Conservation (phyloP, 352 stramenopile species). For the Pseudoperonospora humuli region DNA sequence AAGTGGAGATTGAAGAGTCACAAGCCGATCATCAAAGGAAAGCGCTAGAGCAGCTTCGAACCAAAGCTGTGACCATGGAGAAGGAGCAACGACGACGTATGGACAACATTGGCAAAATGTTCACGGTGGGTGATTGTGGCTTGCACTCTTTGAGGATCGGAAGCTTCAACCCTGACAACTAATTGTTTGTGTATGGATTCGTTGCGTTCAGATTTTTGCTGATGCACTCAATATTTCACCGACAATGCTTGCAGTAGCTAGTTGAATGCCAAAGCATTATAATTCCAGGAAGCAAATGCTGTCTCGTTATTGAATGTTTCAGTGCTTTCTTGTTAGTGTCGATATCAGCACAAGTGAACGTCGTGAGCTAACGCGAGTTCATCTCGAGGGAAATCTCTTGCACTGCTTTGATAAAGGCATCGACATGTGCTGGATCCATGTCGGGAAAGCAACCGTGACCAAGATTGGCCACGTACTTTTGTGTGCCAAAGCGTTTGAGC, state of each 20-base stretch:
- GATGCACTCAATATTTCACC: too few species aligned
- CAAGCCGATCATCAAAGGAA: conserved; percentile 26
- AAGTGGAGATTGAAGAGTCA: too few species aligned
- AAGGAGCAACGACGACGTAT: conserved; percentile 61
- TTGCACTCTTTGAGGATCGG: too few species aligned
- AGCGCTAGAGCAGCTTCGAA: conserved; percentile 41
- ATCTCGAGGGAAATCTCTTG: conserved; percentile 90
- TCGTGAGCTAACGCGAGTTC: conserved; percentile 39
- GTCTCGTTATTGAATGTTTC: too few species aligned
- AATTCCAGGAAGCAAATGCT: background rate
- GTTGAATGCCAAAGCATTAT: conserved; percentile 19
- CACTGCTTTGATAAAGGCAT: conserved; percentile 94
- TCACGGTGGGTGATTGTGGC: too few species aligned
- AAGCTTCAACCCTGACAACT: too few species aligned
- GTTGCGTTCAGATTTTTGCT: too few species aligned
- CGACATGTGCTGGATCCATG: conserved; percentile 90
- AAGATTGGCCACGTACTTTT: conserved; percentile 96
- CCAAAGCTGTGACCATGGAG: too few species aligned
- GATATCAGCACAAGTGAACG: conserved; percentile 20
- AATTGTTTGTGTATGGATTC: too few species aligned
- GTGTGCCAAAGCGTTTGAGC: conserved; percentile 90
- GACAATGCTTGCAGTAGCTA: too few species aligned
- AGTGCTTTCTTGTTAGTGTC: too few species aligned
- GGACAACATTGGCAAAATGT: conserved; percentile 75
- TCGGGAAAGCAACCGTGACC: conserved; percentile 96